Conservation (phyloP, 495 filamentous ascomycete species). For the Daldinia loculata region DNA sequence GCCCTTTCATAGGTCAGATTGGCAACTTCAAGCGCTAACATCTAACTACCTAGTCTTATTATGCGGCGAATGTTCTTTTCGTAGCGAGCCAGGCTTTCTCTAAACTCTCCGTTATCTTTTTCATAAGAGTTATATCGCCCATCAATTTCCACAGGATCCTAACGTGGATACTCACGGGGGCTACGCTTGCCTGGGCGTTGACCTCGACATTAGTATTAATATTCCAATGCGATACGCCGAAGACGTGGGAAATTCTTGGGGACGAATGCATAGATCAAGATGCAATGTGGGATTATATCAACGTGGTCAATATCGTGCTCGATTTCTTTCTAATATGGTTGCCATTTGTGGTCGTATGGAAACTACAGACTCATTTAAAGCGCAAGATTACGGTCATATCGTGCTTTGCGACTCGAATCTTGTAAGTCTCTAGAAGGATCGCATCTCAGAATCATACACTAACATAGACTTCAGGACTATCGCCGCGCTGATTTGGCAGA, state of each 20-base stretch:
- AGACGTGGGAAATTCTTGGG: not conserved
- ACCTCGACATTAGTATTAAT: not conserved
- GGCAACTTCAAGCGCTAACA: not conserved
- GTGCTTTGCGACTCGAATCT: conserved; percentile 6
- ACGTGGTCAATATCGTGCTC: not conserved
- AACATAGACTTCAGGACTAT: not conserved
- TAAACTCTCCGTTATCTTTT: conserved; percentile 9
- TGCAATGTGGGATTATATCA: conserved; percentile 10
- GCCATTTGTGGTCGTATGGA: not conserved
- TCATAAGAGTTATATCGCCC: conserved; percentile 1
- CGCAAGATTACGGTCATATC: conserved; percentile 8
- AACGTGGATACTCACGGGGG: not conserved
- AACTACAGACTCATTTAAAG: not conserved
- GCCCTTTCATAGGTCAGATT: not conserved
- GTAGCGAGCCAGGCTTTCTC: conserved; percentile 9
- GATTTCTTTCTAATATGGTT: conserved; percentile 11
- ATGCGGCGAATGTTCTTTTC: conserved; percentile 6
- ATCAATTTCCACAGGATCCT: conserved; percentile 1
- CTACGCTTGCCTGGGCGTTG: not conserved
- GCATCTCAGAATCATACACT: not conserved
- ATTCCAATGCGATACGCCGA: not conserved
- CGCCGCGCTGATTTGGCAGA: conserved; percentile 5
- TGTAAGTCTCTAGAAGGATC: not conserved
- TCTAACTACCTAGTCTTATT: not conserved
- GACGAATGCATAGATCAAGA: not conserved